Evolutionary conservation across 2,329 filamentous ascomycete species (phyloP).

Genomic region (Clathrospora elynae): DNA sequence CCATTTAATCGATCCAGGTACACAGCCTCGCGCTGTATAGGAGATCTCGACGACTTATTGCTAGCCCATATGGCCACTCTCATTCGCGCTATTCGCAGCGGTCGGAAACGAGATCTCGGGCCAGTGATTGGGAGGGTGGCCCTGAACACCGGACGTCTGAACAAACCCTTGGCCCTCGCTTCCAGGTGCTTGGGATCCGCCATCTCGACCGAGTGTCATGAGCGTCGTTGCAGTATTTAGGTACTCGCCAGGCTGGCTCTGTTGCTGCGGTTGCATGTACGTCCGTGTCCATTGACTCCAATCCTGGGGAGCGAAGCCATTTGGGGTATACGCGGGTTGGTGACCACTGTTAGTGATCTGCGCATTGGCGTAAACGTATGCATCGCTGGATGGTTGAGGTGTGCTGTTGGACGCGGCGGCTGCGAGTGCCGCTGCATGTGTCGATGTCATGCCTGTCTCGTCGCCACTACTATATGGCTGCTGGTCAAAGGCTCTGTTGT

Average conservation of each 20-base stretch:
- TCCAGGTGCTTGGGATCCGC: constrained; percentile 23
- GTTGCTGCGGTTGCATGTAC: constrained; percentile 35
- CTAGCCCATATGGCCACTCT: constrained; percentile 25
- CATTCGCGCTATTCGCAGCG: constrained; percentile 16
- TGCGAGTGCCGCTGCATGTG: constrained; percentile 39
- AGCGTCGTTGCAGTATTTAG: constrained; percentile 49
- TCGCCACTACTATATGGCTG: constrained; percentile 32
- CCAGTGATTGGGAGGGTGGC: constrained; percentile 34
- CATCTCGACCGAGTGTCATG: constrained; percentile 45
- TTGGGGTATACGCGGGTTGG: constrained; percentile 31
- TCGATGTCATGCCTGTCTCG: constrained; percentile 37
- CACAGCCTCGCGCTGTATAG: not conserved
- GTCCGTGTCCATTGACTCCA: constrained; percentile 47
- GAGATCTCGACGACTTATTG: constrained; percentile 11
- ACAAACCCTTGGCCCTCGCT: constrained; percentile 25
- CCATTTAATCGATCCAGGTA: constrained; percentile 4
- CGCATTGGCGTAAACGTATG: constrained; percentile 34
- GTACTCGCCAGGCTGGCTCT: constrained; percentile 38
- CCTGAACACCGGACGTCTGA: constrained; percentile 32
- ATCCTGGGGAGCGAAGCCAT: constrained; percentile 34
- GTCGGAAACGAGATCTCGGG: constrained; percentile 37
- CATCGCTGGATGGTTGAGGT: constrained; percentile 26
- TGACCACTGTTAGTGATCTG: constrained; percentile 24
- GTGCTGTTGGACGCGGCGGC: constrained; percentile 31
- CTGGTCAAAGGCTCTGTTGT: constrained; percentile 32